Evolutionary conservation across 2,329 filamentous ascomycete genomes (phyloP), one percentile per base, ranked within the genome.

Genomic region (Cyphellophora attinorum): DNA sequence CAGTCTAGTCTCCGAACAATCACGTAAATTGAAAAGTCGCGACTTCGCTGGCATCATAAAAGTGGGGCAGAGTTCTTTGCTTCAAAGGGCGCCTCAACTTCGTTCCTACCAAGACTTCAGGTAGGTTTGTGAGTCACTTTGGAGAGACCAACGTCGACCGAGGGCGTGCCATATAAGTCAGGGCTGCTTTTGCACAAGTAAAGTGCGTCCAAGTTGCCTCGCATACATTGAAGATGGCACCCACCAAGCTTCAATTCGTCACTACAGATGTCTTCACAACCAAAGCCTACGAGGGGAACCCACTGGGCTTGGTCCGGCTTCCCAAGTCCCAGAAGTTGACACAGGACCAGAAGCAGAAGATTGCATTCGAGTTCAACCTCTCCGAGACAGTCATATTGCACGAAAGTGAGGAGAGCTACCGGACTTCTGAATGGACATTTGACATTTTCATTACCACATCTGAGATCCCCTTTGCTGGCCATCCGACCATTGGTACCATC

Each of bases 371-470:
- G 43, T 76, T 75, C 58, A 74, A 74, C 44, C 57, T 71, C 23
- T 72, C 69, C 1, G 72, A 76, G 44, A 72, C 68, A 0, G 67
- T 72, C 15, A 74, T 76, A 42, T 50, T 75, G 12, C 62, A 72
- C 44, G 57, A 56, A 34, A 46, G 55, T 14, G 23, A 38, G 14
- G 12, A 29, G 2, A 47, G 57, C 15, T 56, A 65, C 27, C 55
- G 56, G 33, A 30, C 12, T 11, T 30, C 28, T 3, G 28, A 30
- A 16, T 30, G 28, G 28, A 30, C 4, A 16, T 54, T 74, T 33
- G 65, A 74, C 48, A 76, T 76, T 46, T 75, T 75, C 57, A 65
- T 65, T 27, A 59, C 61, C 0, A 52, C 55, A 5, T 48, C 44
- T 8, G 72, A 76, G 50, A 48, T 76, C 11, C 69, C 72, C 5